phyloP scores from a whole-genome alignment of 306 rosid species.

The Cucurbita moschata region DNA sequence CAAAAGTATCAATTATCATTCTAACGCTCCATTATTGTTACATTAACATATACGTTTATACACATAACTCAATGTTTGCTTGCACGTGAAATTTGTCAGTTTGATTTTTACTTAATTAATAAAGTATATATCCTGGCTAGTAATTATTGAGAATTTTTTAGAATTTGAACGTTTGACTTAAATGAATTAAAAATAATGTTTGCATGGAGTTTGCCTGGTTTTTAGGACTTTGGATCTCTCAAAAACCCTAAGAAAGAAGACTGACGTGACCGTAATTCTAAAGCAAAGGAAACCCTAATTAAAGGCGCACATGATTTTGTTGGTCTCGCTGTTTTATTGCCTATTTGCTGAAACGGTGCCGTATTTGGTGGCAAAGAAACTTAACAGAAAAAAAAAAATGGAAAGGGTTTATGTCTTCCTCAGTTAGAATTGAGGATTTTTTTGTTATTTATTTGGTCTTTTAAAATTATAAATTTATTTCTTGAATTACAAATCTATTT shows the following conservation, averaged over 20 bases:
- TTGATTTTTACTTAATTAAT: too few species aligned
- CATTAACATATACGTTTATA: too few species aligned
- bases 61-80: too few species aligned
- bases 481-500: too few species aligned
- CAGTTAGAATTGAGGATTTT: background rate
- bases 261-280: constrained; percentile 8
- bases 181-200: background rate
- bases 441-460: too few species aligned
- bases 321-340: background rate
- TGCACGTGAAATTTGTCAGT: too few species aligned
- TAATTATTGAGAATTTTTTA: too few species aligned
- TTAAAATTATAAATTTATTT: too few species aligned
- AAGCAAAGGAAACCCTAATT: constrained; percentile 19
- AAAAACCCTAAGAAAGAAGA: constrained; percentile 1
- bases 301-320: background rate
- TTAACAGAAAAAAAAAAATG: background rate
- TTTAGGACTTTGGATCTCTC: constrained; percentile 23
- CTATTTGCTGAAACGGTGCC: background rate
- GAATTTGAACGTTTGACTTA: too few species aligned
- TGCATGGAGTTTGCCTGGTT: background rate
- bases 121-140: too few species aligned
- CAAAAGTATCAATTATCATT: too few species aligned
- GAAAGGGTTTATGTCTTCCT: background rate
- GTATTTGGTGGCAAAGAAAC: background rate
- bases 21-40: too few species aligned